Conservation (phyloP, 225 moss, liverwort and hornwort genomes). For the Polytrichum formosum region DNA sequence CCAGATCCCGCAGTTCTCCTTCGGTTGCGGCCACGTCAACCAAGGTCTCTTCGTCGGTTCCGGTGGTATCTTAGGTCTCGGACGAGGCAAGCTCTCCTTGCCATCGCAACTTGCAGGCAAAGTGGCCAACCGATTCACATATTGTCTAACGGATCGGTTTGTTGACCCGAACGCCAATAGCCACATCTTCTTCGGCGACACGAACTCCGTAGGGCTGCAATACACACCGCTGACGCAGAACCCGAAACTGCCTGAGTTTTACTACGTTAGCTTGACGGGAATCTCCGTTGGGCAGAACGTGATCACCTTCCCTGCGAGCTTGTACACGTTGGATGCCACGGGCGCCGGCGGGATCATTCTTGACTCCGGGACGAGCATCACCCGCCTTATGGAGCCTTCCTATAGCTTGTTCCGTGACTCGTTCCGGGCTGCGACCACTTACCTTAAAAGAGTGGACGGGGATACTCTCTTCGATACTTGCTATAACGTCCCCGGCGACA, state of each 20-base stretch:
- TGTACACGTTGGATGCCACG: conserved; percentile 40
- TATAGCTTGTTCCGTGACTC: conserved; percentile 54
- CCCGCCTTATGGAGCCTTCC: conserved; percentile 41
- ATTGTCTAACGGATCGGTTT: conserved; percentile 70
- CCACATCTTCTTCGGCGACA: conserved; percentile 60
- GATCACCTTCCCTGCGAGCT: conserved; percentile 40
- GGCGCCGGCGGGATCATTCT: conserved; percentile 72
- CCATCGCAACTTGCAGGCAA: conserved; percentile 41
- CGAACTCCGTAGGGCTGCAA: conserved; percentile 16
- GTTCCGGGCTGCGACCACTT: conserved; percentile 45
- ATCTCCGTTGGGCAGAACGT: conserved; percentile 47
- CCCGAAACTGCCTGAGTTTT: conserved; percentile 55
- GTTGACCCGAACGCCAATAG: conserved; percentile 27
- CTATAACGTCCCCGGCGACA: conserved; percentile 26
- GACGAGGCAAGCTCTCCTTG: conserved; percentile 64
- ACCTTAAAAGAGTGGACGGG: conserved; percentile 33
- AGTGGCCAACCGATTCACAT: conserved; percentile 51
- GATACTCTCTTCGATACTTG: conserved; percentile 72
- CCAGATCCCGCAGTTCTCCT: conserved; percentile 38
- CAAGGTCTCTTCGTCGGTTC: conserved; percentile 63
- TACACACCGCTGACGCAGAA: conserved; percentile 55
- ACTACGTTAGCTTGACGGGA: conserved; percentile 55
- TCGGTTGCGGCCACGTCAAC: conserved; percentile 81
- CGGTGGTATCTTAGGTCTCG: conserved; percentile 62
- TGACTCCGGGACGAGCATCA: conserved; percentile 69